Percentiles rank a stretch among this genome's conserved stretches.
These are phyloP conservation scores for Aschersonia sp. DNA, from an alignment of 2,329 filamentous ascomycete species.

Conservation along the genomic window DNA sequence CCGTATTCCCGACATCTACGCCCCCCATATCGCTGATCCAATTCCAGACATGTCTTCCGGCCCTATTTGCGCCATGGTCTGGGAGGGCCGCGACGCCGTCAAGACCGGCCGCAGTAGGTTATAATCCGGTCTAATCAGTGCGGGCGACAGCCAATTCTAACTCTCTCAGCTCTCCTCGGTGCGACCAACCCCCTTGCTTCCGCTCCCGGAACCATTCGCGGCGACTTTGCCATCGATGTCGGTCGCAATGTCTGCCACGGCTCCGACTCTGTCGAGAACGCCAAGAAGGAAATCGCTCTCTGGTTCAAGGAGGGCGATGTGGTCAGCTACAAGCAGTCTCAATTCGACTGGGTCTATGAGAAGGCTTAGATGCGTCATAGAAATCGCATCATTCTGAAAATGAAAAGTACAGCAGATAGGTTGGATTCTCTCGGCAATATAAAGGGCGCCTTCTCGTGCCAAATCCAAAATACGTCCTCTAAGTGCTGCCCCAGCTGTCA, in stretches of 20 bases:
- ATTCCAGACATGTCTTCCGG: constrained; percentile 81
- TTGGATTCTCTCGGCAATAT: too few relatives aligned
- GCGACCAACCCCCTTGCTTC: constrained; percentile 97
- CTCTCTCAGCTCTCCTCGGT: constrained; percentile 62
- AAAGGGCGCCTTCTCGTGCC: not conserved
- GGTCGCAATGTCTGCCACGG: constrained; percentile 99
- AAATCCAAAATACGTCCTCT: not conserved
- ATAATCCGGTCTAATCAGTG: not conserved
- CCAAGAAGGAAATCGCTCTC: constrained; percentile 98
- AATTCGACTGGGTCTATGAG: constrained; percentile 96
- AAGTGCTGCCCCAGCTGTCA: constrained; percentile 2
- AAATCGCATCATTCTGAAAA: too few relatives aligned
- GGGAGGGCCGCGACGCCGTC: constrained; percentile 97
- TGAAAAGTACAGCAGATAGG: too few relatives aligned
- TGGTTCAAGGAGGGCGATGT: constrained; percentile 92
- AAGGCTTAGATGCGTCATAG: constrained; percentile 36
- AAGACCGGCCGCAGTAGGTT: constrained; percentile 85
- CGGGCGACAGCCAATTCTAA: constrained; percentile 2
- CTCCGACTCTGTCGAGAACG: constrained; percentile 95
- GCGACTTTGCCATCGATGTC: constrained; percentile 65
- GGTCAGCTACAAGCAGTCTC: constrained; percentile 68
- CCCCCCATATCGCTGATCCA: not conserved
- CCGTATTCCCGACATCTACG: not conserved
- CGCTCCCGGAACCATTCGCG: constrained; percentile 94
- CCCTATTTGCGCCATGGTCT: constrained; percentile 98